Percentiles rank a stretch among this genome's conserved stretches.
Conservation (phyloP, 2,329 filamentous ascomycete genomes). For the Chaetomiaceae sp. region DNA sequence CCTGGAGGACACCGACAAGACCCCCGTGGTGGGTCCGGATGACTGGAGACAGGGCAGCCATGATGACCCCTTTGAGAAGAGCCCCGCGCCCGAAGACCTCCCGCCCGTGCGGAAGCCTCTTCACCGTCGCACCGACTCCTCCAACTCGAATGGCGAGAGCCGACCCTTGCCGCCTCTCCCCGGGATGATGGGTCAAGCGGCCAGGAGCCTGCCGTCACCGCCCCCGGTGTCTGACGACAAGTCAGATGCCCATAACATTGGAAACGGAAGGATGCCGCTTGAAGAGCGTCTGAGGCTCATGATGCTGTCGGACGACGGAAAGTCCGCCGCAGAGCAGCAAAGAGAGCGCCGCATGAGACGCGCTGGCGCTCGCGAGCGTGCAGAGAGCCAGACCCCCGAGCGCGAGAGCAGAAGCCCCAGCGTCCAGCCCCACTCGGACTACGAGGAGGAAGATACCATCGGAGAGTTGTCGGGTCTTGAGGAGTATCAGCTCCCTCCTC, state of each 20-base stretch:
- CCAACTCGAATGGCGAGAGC: conserved; percentile 73
- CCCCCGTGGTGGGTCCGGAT: conserved; percentile 93
- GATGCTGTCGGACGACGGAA: conserved; percentile 72
- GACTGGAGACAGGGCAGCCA: conserved; percentile 78
- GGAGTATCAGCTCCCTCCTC: conserved; percentile 64
- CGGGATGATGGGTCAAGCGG: conserved; percentile 48
- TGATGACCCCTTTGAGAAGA: conserved; percentile 53
- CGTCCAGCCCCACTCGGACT: conserved; percentile 36
- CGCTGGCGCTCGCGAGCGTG: conserved; percentile 47
- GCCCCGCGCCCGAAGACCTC: conserved; percentile 57
- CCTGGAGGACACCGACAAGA: conserved; percentile 93
- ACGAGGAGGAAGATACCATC: conserved; percentile 55
- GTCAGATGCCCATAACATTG: conserved; percentile 71
- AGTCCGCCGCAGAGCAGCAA: conserved; percentile 60
- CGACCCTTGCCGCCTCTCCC: conserved; percentile 85
- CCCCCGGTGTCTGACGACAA: conserved; percentile 68
- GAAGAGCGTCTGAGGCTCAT: conserved; percentile 84
- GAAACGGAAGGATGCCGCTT: conserved; percentile 70
- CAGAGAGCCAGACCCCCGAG: conserved; percentile 41
- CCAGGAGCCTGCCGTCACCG: conserved; percentile 61
- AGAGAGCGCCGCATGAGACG: conserved; percentile 65
- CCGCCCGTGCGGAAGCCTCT: conserved; percentile 46
- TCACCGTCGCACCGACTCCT: conserved; percentile 64
- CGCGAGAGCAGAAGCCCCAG: conserved; percentile 28
- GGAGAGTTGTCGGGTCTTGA: conserved; percentile 56